Conservation (phyloP, 2,329 filamentous ascomycete genomes). For the Colletotrichum neosansevieriae region DNA sequence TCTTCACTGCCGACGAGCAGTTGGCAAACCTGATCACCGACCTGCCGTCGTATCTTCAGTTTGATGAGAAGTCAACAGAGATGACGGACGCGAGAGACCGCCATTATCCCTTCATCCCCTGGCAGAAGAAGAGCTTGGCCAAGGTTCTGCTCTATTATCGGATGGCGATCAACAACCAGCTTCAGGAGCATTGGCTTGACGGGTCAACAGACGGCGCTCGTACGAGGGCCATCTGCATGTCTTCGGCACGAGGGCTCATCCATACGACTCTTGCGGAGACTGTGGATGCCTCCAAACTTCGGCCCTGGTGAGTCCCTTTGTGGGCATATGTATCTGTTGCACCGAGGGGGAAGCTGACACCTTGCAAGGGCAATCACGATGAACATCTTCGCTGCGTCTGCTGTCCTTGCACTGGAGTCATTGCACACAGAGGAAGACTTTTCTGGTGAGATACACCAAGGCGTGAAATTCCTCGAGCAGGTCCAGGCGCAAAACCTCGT, state of each 20-base stretch:
- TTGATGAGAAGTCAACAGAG: not conserved
- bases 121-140: conserved; percentile 1
- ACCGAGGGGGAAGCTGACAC: not conserved
- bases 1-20: not conserved
- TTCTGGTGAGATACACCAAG: not conserved
- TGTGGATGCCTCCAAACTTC: conserved; percentile 3
- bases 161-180: conserved; percentile 2
- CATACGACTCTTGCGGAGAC: not conserved
- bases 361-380: conserved; percentile 1
- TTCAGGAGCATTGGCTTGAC: conserved; percentile 5
- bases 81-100: not conserved
- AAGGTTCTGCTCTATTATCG: conserved; percentile 12
- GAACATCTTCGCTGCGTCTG: conserved; percentile 2
- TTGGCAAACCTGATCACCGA: not conserved
- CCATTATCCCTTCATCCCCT: conserved; percentile 1
- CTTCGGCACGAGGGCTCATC: not conserved
- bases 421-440: conserved; percentile 2
- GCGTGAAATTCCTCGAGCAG: not conserved
- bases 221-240: conserved; percentile 2
- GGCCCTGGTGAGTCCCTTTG: not conserved
- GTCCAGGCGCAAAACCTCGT: not conserved
- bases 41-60: not conserved
- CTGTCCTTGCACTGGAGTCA: not conserved
- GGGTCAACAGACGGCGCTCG: not conserved
- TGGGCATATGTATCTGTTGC: too few species aligned